Percentiles rank a stretch among this genome's conserved stretches.
Conservation (phyloP, 1,139 yeast species). For the Suhomyces chickasaworum region DNA sequence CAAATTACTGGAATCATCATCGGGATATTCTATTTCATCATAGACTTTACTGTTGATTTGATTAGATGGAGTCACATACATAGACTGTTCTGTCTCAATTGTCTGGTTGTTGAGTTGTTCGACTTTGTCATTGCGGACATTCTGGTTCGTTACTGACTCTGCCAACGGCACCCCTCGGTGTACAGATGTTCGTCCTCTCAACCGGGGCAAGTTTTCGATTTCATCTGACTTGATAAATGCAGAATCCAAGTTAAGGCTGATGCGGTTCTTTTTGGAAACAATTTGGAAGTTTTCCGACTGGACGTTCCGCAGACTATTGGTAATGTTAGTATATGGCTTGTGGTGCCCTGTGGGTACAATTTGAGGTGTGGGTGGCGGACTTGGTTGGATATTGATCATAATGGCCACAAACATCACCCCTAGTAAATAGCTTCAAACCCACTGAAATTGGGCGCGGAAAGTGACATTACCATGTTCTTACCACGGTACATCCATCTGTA, state of each 20-base stretch:
- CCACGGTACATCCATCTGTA: too few species aligned
- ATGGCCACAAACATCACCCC: background rate
- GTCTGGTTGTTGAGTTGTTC: too few species aligned
- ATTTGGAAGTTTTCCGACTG: constrained; percentile 17
- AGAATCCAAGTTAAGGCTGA: constrained; percentile 24
- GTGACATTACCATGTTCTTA: background rate
- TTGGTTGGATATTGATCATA: background rate
- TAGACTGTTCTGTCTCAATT: background rate
- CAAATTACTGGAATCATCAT: constrained; percentile 2
- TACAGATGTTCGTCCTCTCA: constrained; percentile 18
- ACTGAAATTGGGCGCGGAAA: background rate
- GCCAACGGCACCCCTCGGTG: constrained; percentile 3
- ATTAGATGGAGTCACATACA: constrained; percentile 8
- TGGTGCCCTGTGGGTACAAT: background rate
- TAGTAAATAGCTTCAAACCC: background rate
- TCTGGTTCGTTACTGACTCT: background rate
- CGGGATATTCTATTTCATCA: constrained; percentile 10
- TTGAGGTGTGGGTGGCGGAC: background rate
- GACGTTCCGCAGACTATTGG: constrained; percentile 16
- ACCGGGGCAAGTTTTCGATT: constrained; percentile 27
- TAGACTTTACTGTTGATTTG: constrained; percentile 7
- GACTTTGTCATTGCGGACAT: background rate
- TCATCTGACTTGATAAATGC: constrained; percentile 29
- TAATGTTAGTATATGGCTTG: background rate
- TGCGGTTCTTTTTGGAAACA: constrained; percentile 10